These are phyloP conservation scores for Geotrichum phurueaensis DNA, from an alignment of 1,139 yeast species.

Conservation along the genomic window DNA sequence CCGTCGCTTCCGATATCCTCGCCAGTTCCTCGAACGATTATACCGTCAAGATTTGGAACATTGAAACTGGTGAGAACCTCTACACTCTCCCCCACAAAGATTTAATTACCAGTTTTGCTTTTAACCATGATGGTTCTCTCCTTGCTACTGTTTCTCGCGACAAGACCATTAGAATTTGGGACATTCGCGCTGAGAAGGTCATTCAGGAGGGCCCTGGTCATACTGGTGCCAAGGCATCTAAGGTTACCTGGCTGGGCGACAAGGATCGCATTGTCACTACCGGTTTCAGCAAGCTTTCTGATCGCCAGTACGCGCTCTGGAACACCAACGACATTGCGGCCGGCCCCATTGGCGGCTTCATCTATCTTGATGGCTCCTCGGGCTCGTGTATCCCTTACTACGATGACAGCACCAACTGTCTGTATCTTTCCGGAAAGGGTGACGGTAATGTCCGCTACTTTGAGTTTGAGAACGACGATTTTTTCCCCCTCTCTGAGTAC, in stretches of 20 bases:
- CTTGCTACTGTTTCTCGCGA: slow-evolving; percentile 92
- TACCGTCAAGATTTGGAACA: slow-evolving; percentile 85
- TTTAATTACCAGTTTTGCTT: slow-evolving; percentile 81
- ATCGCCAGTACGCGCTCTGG: slow-evolving; percentile 95
- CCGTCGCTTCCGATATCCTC: slow-evolving; percentile 75
- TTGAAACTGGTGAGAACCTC: slow-evolving; percentile 65
- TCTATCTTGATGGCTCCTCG: slow-evolving; percentile 79
- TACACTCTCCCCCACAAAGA: slow-evolving; percentile 80
- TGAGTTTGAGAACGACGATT: slow-evolving; percentile 70
- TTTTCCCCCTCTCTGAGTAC: slow-evolving; percentile 77
- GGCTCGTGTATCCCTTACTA: slow-evolving; percentile 89
- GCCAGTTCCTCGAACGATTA: slow-evolving; percentile 90
- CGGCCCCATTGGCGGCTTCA: slow-evolving; percentile 87
- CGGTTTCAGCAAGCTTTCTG: slow-evolving; percentile 90
- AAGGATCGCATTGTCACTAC: slow-evolving; percentile 82
- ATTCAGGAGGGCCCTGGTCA: slow-evolving; percentile 86
- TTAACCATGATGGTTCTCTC: slow-evolving; percentile 80
- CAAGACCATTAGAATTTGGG: slow-evolving; percentile 87
- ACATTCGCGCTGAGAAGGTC: slow-evolving; percentile 65
- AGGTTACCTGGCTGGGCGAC: slow-evolving; percentile 87
- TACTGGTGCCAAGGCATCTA: slow-evolving; percentile 82
- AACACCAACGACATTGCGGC: slow-evolving; percentile 62
- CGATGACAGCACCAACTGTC: slow-evolving; percentile 72
- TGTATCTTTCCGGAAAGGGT: slow-evolving; percentile 94
- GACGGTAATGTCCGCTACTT: slow-evolving; percentile 95